Conservation (phyloP, 495 filamentous ascomycete genomes). For the Lentithecium fluviatile region DNA sequence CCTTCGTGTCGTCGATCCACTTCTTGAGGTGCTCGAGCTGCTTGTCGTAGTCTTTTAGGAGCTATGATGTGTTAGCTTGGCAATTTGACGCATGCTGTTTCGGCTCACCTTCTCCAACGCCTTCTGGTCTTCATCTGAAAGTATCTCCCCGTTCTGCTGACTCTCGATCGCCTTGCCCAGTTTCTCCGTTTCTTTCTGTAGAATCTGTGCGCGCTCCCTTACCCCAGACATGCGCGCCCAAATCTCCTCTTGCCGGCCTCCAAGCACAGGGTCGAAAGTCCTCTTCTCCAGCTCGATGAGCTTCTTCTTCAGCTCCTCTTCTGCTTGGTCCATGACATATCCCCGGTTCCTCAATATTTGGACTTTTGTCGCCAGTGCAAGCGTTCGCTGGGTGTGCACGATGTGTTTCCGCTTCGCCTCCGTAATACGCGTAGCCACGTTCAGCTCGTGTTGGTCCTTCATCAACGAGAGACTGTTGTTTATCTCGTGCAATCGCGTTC, state of each 20-base stretch:
- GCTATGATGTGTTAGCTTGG: conserved; percentile 51
- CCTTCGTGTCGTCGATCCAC: conserved; percentile 73
- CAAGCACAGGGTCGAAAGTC: conserved; percentile 80
- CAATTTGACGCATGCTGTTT: not conserved
- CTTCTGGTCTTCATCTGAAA: conserved; percentile 76
- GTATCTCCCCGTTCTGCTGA: conserved; percentile 51
- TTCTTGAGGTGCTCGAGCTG: conserved; percentile 83
- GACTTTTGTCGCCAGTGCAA: conserved; percentile 83
- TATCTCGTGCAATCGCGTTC: conserved; percentile 84
- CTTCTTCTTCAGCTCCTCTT: conserved; percentile 88
- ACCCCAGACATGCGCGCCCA: conserved; percentile 92
- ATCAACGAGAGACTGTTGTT: conserved; percentile 77
- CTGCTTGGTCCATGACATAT: conserved; percentile 85
- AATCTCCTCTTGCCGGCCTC: conserved; percentile 85
- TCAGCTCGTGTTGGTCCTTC: conserved; percentile 77
- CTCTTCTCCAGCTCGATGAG: conserved; percentile 69
- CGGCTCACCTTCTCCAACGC: conserved; percentile 77
- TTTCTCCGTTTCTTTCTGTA: conserved; percentile 77
- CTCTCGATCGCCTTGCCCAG: conserved; percentile 50
- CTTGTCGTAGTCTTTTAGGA: conserved; percentile 83
- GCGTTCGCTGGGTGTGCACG: conserved; percentile 73
- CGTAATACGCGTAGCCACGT: conserved; percentile 72
- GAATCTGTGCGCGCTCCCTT: conserved; percentile 70
- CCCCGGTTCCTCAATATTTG: conserved; percentile 89
- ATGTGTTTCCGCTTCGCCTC: conserved; percentile 80